These are phyloP conservation scores for Candida palmyrensis DNA, from an alignment of 805 yeast genomes.

Conservation along the genomic window DNA sequence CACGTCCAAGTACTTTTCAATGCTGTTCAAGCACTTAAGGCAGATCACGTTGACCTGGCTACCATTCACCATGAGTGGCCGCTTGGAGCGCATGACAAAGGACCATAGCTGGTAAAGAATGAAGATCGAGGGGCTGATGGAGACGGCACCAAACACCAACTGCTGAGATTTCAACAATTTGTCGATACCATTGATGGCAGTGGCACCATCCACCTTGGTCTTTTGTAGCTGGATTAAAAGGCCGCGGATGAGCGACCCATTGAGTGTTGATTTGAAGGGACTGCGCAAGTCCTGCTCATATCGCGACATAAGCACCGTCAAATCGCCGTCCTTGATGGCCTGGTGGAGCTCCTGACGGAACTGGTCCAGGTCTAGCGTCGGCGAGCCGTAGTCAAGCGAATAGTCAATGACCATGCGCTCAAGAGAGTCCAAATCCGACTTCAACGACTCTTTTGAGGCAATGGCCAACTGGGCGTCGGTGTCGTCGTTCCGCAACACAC, in stretches of 20 bases:
- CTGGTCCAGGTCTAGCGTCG: slow-evolving; percentile 13
- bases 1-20: slow-evolving; percentile 47
- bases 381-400: slow-evolving; percentile 28
- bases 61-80: slow-evolving; percentile 26
- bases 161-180: slow-evolving; percentile 86
- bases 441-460: slow-evolving; percentile 71
- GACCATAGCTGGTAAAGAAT: slow-evolving; percentile 45
- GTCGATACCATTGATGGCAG: slow-evolving; percentile 89
- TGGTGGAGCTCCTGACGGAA: slow-evolving; percentile 31
- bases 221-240: slow-evolving; percentile 90
- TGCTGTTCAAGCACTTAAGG: slow-evolving; percentile 46
- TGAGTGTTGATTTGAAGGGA: slow-evolving; percentile 60
- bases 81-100: slow-evolving; percentile 15
- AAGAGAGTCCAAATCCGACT: slow-evolving; percentile 72
- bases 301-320: slow-evolving; percentile 71
- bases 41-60: slow-evolving; percentile 30
- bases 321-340: slow-evolving; percentile 65
- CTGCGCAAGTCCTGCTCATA: slow-evolving; percentile 71
- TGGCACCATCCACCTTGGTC: slow-evolving; percentile 89
- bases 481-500: slow-evolving; percentile 83
- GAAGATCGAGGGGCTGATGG: slow-evolving; percentile 75
- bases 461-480: slow-evolving; percentile 60
- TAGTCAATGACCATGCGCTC: slow-evolving; percentile 86
- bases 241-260: slow-evolving; percentile 72
- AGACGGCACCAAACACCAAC: slow-evolving; percentile 87